These are phyloP conservation scores for Allodekkera sacchari DNA, from an alignment of 805 yeast species.

Conservation along the genomic window DNA sequence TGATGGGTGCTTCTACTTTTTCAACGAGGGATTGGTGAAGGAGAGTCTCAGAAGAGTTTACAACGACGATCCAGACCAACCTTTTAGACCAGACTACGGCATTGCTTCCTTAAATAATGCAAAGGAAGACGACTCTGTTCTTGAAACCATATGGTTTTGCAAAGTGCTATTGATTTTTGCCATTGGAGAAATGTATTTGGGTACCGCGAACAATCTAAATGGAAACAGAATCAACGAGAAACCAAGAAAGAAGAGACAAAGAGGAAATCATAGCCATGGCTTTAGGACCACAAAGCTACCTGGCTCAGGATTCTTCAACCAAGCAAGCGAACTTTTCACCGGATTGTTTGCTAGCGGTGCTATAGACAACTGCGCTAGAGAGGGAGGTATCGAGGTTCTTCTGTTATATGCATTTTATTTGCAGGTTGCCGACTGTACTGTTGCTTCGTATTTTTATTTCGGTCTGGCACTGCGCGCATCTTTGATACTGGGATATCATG, in stretches of 20 bases:
- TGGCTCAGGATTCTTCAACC: constrained; percentile 70
- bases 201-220: constrained; percentile 60
- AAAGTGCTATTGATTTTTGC: constrained; percentile 67
- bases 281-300: constrained; percentile 43
- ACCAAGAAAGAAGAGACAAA: constrained; percentile 15
- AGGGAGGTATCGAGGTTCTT: constrained; percentile 73
- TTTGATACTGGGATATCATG: constrained; percentile 70
- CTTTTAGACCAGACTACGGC: constrained; percentile 23
- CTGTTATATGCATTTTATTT: constrained; percentile 68
- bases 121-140: constrained; percentile 40
- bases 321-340: constrained; percentile 72
- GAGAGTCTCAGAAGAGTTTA: constrained; percentile 56
- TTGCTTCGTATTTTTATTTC: constrained; percentile 64
- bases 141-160: constrained; percentile 77
- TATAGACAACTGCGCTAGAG: constrained; percentile 66
- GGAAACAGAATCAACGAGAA: constrained; percentile 31
- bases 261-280: constrained; percentile 1
- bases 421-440: constrained; percentile 80
- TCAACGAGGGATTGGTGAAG: constrained; percentile 74
- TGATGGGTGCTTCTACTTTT: constrained; percentile 79
- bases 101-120: constrained; percentile 16
- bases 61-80: constrained; percentile 32
- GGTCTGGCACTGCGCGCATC: constrained; percentile 33
- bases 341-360: constrained; percentile 76
- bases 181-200: constrained; percentile 75